A percentile compares a stretch with the other conserved stretches of the same genome.
Evolutionary conservation across 768 basidiomycete genomes (phyloP).

Genomic region (Phlegmacium glaucopus): DNA sequence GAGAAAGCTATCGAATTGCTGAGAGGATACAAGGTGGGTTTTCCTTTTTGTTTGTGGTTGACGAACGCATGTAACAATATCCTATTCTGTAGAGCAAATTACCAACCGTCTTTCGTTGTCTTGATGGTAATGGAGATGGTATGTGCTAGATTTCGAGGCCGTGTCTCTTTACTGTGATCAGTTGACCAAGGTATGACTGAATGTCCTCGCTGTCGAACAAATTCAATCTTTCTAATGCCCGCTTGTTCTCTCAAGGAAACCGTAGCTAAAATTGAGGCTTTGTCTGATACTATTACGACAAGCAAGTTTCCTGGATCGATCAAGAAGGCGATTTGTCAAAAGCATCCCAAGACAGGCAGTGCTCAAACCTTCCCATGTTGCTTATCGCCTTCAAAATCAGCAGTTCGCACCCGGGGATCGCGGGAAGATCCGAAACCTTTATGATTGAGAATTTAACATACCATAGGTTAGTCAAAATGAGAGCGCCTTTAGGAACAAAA

Average conservation of each 20-base stretch:
- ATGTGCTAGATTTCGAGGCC: constrained; percentile 80
- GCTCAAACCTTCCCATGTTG: no score
- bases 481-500: constrained; percentile 45
- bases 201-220: not conserved
- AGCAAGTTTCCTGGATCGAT: no score
- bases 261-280: constrained; percentile 71
- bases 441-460: constrained; percentile 12
- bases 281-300: constrained; percentile 68
- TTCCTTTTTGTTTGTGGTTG: no score
- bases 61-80: no score
- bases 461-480: constrained; percentile 49
- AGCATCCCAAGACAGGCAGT: no score
- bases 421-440: not conserved
- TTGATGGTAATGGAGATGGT: constrained; percentile 76
- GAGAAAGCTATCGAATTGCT: no score
- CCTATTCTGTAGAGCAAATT: constrained; percentile 52
- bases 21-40: no score
- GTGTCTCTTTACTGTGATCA: constrained; percentile 92
- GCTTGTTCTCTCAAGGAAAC: constrained; percentile 64
- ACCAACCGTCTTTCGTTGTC: constrained; percentile 77
- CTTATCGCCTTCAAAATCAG: no score
- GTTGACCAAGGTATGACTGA: constrained; percentile 66
- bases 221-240: not conserved
- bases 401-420: no score
- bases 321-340: no score